phyloP scores from a whole-genome alignment of 352 stramenopile species.

The Plasmopara muralis region DNA sequence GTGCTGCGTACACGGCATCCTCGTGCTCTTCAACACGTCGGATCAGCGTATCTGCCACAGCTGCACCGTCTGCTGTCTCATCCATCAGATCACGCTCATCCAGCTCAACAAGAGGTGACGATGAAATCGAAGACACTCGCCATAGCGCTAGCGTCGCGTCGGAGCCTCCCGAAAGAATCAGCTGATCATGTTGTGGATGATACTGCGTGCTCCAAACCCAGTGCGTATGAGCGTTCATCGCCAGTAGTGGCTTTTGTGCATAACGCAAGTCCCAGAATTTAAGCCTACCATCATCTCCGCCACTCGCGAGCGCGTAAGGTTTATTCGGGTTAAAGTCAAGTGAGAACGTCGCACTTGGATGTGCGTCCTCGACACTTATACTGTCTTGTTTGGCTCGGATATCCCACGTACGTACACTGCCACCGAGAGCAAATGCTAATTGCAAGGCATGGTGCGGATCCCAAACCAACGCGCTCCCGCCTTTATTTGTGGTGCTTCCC shows the following conservation, averaged over 20 bases:
- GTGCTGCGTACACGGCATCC: slow-evolving; percentile 89
- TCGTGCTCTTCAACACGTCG: slow-evolving; percentile 92
- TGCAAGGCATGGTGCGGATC: slow-evolving; percentile 76
- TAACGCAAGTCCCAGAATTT: slow-evolving; percentile 98
- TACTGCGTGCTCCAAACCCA: slow-evolving; percentile 90
- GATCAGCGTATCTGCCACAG: slow-evolving; percentile 68
- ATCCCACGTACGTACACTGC: slow-evolving; percentile 72
- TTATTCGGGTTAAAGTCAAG: slow-evolving; percentile 99
- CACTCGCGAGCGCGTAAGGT: slow-evolving; percentile 86
- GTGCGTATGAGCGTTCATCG: slow-evolving; percentile 89
- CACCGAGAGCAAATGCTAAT: slow-evolving; percentile 57
- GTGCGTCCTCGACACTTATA: slow-evolving; percentile 50
- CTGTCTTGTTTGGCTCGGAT: slow-evolving; percentile 38
- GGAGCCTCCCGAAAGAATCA: slow-evolving; percentile 90
- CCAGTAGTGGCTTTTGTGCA: slow-evolving; percentile 67
- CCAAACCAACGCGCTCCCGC: slow-evolving; percentile 44
- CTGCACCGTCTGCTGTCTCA: slow-evolving; percentile 41
- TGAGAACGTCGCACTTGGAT: slow-evolving; percentile 57
- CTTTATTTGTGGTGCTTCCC: slow-evolving; percentile 24
- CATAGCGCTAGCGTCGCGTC: slow-evolving; percentile 93
- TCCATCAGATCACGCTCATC: slow-evolving; percentile 76
- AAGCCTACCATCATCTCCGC: slow-evolving; percentile 91
- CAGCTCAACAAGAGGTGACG: slow-evolving; percentile 92
- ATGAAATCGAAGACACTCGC: slow-evolving; percentile 95
- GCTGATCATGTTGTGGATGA: slow-evolving; percentile 98